Evolutionary conservation across 106 monocot genomes (phyloP).

Genomic region (Acorus gramineus): DNA sequence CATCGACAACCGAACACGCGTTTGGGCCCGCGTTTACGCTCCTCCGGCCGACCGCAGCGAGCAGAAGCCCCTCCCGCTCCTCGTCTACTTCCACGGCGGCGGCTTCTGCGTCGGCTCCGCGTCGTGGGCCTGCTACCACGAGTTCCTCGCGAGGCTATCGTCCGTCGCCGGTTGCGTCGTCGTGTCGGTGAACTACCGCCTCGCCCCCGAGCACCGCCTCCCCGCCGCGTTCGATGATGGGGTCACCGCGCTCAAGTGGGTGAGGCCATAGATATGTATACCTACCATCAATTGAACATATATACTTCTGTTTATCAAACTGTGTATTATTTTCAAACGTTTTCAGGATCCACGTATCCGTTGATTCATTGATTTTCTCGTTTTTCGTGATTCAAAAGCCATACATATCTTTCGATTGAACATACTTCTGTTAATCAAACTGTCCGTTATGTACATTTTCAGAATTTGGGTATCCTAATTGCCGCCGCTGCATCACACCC

Average conservation of each 20-base stretch:
- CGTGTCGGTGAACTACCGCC: conserved; percentile 70
- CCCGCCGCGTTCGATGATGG: conserved; percentile 75
- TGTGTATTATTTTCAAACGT: too few species aligned
- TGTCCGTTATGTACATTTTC: too few species aligned
- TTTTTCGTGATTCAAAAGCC: too few species aligned
- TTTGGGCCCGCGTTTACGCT: conserved; percentile 47
- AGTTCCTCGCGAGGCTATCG: conserved; percentile 39
- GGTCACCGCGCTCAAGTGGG: conserved; percentile 36
- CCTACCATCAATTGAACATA: too few species aligned
- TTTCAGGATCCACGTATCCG: too few species aligned
- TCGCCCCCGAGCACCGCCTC: conserved; percentile 82
- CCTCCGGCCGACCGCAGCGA: conserved; percentile 17
- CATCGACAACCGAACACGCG: conserved; percentile 17
- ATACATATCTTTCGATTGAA: too few species aligned
- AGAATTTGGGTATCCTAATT: too few species aligned
- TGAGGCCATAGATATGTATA: not conserved
- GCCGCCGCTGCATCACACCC: too few species aligned
- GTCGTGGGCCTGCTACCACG: conserved; percentile 76
- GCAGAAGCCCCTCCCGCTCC: conserved; percentile 17
- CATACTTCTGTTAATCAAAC: too few species aligned
- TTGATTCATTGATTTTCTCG: too few species aligned
- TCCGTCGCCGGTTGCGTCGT: conserved; percentile 20
- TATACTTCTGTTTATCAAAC: too few species aligned
- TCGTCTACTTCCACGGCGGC: conserved; percentile 88
- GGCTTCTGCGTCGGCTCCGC: conserved; percentile 86